Base-by-base conservation (phyloP, 1,284 basidiomycete genomes). In the Amylostereum areolatum region DNA sequence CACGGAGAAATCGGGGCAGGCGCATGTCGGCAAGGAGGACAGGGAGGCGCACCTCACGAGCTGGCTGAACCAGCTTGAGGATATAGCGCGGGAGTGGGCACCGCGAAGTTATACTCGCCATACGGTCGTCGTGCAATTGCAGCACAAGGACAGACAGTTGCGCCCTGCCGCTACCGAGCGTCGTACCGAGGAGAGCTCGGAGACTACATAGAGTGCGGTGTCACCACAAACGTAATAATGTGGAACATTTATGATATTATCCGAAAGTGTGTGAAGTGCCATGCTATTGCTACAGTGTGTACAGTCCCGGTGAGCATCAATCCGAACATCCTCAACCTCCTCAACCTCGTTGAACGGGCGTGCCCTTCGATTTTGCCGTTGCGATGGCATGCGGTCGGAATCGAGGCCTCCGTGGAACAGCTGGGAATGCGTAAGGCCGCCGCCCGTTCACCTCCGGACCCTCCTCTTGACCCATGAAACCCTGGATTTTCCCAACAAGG, bases 81-180 rank as follows among this genome's bases (percentile, higher is more conserved):
- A 77, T 47, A 62, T 78, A 2, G 74, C 70, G 30, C 67, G 63
- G 47, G 80, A 83, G 63, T 82, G 74, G 72, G 77, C 74, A 54
- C 61, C 65, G 3, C 65, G 70, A 36, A 70, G 72, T 25, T 59
- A 72, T 29, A 59, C 66, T 25, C 66, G 56, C 43, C 67, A 65
- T 7, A 63, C 64, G n/a, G 71, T 68, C 5, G 57, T 66, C 3
- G 53, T 83, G 41, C 76, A 70, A 49, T 61, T 85, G 33, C 70
- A 73, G 46, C 66, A 63, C 52, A 68, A 56, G 32, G 60, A 18
- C 18, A 18, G 18, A 18, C 18, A 18, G 18, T 18, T 18, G 18
- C 18, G 18, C 48, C 11, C 58, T 60, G 41, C 49, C 55, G 25
- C 46, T 55, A 9, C 46, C 53, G n/a, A 40, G 31, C 12, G 37